Base-by-base conservation (phyloP, 768 basidiomycete species). In the Lentinus tigrinus region DNA sequence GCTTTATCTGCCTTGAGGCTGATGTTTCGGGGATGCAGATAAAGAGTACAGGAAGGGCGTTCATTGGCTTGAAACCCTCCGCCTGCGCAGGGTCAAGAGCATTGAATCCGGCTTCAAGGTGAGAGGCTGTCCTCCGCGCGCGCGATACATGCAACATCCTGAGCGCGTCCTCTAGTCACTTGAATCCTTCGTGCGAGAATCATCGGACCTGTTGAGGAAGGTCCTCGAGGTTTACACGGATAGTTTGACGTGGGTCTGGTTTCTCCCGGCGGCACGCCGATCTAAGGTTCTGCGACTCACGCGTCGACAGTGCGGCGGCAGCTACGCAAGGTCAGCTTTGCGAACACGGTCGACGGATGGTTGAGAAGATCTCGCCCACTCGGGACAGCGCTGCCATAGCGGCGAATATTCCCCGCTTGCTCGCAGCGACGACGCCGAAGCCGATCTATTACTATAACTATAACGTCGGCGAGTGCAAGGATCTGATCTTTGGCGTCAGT, bases 21-120 rank as follows among this genome's bases (percentile, higher is more conserved):
- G 37, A 43, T 38, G 27, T 43, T 43, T 17, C 27, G 36, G 17
- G 50, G 42, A 39, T 56, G 43, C 65, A 91, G 94, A 97, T 70
- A 91, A 88, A 70, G 93, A 95, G 58, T 97, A 97, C 67, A 79
- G 94, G 26, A 90, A 88, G 63, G 93, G 85, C 34, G 87, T 97
- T 23, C 88, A 96, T 71, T 91, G 92, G 88, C 75, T 94, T n/a
- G 94, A 97, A 75, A 95, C 94, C 0, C 78, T 96, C 37, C 78
- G 95, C 36, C 77, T 96, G 37, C 82, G 89, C 38, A 80, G 91
- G 59, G 85, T 87, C 6, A 96, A 94, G 72, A 91, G 87, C 38
- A 72, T 95, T 34, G 85, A 93, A 66, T 84, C 85, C 42, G 94
- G 90, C 3, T 91, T 89, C 66, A 90, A 84, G 64, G 93, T 88